Conservation (phyloP, 768 basidiomycete species). For the Strobilomyces dryophilus region DNA sequence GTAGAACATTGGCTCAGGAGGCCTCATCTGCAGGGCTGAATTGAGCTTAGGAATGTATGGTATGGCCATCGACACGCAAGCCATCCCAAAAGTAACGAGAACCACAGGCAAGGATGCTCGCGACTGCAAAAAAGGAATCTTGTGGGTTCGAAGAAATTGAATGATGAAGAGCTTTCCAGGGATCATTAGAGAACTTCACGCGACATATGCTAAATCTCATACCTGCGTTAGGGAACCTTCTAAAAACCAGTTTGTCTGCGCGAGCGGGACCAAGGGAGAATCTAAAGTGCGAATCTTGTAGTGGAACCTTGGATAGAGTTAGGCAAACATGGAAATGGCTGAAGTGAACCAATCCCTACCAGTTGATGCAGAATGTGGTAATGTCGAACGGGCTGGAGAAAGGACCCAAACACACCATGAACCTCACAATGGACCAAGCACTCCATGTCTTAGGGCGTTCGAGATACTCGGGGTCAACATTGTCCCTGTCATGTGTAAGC, state of each 20-base stretch:
- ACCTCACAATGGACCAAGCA: conserved; percentile 33
- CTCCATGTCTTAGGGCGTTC: conserved; percentile 29
- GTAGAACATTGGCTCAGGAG: conserved; percentile 28
- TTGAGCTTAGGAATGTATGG: conserved; percentile 31
- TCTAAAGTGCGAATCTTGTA: conserved; percentile 27
- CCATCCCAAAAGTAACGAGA: conserved; percentile 29
- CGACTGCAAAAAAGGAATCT: conserved; percentile 31
- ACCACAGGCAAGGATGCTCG: conserved; percentile 28
- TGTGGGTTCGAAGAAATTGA: conserved; percentile 30
- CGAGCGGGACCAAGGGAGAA: conserved; percentile 28
- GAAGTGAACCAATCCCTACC: conserved; percentile 13
- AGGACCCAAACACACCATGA: conserved; percentile 35
- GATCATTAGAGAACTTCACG: neutral
- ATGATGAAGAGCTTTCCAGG: conserved; percentile 28
- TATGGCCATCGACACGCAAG: conserved; percentile 31
- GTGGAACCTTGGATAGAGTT: conserved; percentile 23
- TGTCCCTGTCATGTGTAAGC: conserved; percentile 27
- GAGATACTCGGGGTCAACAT: conserved; percentile 36
- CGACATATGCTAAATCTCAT: neutral
- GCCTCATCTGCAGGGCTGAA: conserved; percentile 24
- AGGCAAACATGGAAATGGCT: neutral
- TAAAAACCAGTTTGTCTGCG: conserved; percentile 36
- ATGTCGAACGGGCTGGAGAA: conserved; percentile 36
- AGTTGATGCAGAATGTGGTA: conserved; percentile 29
- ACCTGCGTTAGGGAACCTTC: conserved; percentile 36